Percentiles rank a stretch among this genome's conserved stretches.
Conservation (phyloP, 2,329 filamentous ascomycete genomes). For the Cytospora piceae region DNA sequence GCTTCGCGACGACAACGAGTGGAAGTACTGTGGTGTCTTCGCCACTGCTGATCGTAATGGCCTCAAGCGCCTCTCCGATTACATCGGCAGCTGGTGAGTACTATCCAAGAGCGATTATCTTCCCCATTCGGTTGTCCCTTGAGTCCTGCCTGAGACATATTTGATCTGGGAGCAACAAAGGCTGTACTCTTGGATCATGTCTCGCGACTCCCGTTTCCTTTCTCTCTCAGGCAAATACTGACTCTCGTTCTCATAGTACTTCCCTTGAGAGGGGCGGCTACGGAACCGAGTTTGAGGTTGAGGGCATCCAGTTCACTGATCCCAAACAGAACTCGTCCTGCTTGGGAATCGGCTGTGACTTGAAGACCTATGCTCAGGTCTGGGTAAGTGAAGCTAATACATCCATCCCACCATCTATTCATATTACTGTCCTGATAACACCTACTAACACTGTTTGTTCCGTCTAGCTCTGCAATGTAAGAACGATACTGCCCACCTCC, state of each 20-base stretch:
- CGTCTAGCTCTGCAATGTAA: conserved; percentile 6
- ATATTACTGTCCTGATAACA: neutral
- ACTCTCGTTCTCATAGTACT: too few relatives aligned
- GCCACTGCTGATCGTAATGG: neutral
- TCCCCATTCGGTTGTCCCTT: too few relatives aligned
- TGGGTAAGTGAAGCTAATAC: neutral
- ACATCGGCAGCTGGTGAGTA: neutral
- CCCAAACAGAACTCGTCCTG: neutral
- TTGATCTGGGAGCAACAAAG: too few relatives aligned
- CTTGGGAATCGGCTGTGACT: conserved; percentile 19
- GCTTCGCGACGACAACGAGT: neutral
- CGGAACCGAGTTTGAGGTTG: neutral
- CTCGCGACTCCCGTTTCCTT: too few relatives aligned
- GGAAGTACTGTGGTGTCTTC: conserved; percentile 5
- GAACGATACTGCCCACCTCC: neutral
- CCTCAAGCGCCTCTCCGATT: neutral
- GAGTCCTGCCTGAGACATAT: too few relatives aligned
- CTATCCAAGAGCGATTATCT: too few relatives aligned
- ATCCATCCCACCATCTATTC: too few relatives aligned
- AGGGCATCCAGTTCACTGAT: neutral
- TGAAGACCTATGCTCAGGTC: neutral
- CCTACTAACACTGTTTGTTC: neutral
- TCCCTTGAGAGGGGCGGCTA: neutral
- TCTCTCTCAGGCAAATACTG: too few relatives aligned
- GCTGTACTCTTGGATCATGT: too few relatives aligned